These are phyloP conservation scores for Cymbopogon citratus DNA, from an alignment of 176 grass and related monocot genomes.

Conservation along the genomic window DNA sequence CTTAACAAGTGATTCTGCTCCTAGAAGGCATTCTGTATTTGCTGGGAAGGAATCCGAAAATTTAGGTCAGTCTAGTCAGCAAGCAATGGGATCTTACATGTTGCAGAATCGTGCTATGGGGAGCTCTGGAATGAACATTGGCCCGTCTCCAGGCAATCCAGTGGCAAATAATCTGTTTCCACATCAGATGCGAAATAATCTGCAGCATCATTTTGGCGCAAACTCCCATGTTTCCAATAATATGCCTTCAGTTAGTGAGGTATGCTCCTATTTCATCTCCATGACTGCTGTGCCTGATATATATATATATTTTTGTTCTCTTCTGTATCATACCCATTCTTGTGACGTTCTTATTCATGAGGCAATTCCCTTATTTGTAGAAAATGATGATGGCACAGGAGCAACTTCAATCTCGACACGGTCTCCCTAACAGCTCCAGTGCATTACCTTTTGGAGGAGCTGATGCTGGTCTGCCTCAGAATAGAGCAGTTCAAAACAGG, in stretches of 20 bases:
- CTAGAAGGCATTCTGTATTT: slow-evolving; percentile 39
- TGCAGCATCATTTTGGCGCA: slow-evolving; percentile 51
- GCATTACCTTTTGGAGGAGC: slow-evolving; percentile 57
- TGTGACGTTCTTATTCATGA: slow-evolving; percentile 12
- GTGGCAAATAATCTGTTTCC: slow-evolving; percentile 37
- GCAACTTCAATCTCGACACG: slow-evolving; percentile 47
- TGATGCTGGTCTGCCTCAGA: slow-evolving; percentile 53
- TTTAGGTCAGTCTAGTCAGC: slow-evolving; percentile 36
- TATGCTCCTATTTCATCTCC: slow-evolving; percentile 23
- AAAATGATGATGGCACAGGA: slow-evolving; percentile 56
- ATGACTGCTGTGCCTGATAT: not conserved
- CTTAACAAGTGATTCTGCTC: slow-evolving; percentile 31
- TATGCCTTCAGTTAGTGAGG: slow-evolving; percentile 60
- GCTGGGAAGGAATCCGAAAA: slow-evolving; percentile 36
- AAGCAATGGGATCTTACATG: slow-evolving; percentile 46
- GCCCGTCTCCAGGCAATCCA: slow-evolving; percentile 33
- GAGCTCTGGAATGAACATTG: slow-evolving; percentile 61
- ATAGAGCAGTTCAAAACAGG: slow-evolving; percentile 69
- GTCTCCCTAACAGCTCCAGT: slow-evolving; percentile 45
- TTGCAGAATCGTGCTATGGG: slow-evolving; percentile 48
- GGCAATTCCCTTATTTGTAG: slow-evolving; percentile 34
- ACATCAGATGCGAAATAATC: slow-evolving; percentile 43
- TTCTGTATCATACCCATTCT: not conserved
- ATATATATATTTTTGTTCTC: not conserved
- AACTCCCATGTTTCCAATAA: slow-evolving; percentile 39